Percentiles rank a stretch among this genome's conserved stretches.
These are phyloP conservation scores for Plectosphaerella plurivora DNA, from an alignment of 2,329 filamentous ascomycete species.

Conservation along the genomic window DNA sequence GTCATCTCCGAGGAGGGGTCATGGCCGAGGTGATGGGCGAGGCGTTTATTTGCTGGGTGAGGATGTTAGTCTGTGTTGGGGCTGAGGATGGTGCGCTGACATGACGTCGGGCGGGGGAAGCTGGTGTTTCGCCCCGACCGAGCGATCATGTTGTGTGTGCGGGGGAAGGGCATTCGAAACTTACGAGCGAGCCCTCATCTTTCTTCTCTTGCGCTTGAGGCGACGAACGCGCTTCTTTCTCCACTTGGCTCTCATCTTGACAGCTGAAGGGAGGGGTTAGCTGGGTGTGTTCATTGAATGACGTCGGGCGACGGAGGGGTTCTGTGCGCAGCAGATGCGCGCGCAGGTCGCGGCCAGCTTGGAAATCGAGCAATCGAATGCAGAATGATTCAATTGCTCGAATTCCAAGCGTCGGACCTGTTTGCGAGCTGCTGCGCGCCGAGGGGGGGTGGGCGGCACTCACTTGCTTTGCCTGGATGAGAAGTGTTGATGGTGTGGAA, in stretches of 20 bases:
- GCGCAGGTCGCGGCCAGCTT: not conserved
- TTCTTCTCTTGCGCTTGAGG: constrained; percentile 99
- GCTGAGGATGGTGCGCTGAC: not conserved
- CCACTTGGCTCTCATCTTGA: constrained; percentile 93
- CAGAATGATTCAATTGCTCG: not conserved
- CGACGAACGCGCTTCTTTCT: constrained; percentile 99
- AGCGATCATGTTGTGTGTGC: too few species aligned
- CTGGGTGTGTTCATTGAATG: not conserved
- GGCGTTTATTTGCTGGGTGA: constrained; percentile 61
- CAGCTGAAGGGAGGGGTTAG: constrained; percentile 19
- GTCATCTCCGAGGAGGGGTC: constrained; percentile 32
- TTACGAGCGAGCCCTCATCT: constrained; percentile 97
- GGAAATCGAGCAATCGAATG: not conserved
- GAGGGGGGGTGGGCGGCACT: constrained; percentile 5
- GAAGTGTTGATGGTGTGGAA: constrained; percentile 14
- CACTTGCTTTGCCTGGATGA: constrained; percentile 13
- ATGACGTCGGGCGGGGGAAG: not conserved
- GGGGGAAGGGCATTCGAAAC: constrained; percentile 27
- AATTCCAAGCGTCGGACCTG: not conserved
- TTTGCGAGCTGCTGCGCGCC: not conserved
- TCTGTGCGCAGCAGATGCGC: not conserved
- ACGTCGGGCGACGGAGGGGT: not conserved
- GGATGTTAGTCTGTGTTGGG: constrained; percentile 24
- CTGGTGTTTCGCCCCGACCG: too few species aligned
- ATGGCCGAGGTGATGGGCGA: constrained; percentile 53